phyloP scores from a whole-genome alignment of 1,139 yeast species.

The Protomyces lactucae-debilis region DNA sequence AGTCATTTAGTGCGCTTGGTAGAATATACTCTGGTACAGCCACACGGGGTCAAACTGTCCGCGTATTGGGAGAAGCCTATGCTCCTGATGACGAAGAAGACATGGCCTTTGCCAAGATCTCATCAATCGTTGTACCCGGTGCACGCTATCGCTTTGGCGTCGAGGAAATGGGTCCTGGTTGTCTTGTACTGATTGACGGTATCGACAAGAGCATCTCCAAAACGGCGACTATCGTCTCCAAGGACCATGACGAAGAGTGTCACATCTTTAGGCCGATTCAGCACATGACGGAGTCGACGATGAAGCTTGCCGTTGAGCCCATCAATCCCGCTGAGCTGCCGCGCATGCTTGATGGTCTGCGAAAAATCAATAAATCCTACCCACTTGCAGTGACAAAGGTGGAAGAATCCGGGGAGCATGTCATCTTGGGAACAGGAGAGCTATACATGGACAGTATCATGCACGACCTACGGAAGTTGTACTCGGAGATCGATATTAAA shows the following conservation, averaged over 20 bases:
- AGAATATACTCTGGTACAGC: conserved; percentile 61
- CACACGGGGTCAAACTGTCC: conserved; percentile 47
- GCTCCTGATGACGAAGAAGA: conserved; percentile 54
- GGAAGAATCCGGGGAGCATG: conserved; percentile 87
- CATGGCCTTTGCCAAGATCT: conserved; percentile 43
- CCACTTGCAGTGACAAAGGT: conserved; percentile 62
- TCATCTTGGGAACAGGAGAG: conserved; percentile 79
- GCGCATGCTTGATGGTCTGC: conserved; percentile 60
- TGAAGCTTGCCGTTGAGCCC: conserved; percentile 82
- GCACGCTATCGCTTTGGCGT: conserved; percentile 66
- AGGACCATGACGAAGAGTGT: conserved; percentile 37
- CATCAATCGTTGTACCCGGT: conserved; percentile 56
- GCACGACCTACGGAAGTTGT: conserved; percentile 64
- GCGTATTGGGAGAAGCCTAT: conserved; percentile 56
- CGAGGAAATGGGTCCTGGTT: conserved; percentile 56
- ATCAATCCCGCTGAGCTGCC: conserved; percentile 74
- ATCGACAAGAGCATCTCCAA: conserved; percentile 53
- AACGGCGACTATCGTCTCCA: conserved; percentile 51
- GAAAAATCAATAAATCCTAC: conserved; percentile 59
- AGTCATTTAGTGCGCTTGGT: conserved; percentile 51
- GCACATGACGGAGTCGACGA: conserved; percentile 53
- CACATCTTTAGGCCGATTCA: conserved; percentile 45
- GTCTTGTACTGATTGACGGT: conserved; percentile 63
- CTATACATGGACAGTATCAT: conserved; percentile 77
- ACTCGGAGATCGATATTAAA: conserved; percentile 64